Conservation (phyloP, 2,329 filamentous ascomycete species). For the Fusarium irregulare region DNA sequence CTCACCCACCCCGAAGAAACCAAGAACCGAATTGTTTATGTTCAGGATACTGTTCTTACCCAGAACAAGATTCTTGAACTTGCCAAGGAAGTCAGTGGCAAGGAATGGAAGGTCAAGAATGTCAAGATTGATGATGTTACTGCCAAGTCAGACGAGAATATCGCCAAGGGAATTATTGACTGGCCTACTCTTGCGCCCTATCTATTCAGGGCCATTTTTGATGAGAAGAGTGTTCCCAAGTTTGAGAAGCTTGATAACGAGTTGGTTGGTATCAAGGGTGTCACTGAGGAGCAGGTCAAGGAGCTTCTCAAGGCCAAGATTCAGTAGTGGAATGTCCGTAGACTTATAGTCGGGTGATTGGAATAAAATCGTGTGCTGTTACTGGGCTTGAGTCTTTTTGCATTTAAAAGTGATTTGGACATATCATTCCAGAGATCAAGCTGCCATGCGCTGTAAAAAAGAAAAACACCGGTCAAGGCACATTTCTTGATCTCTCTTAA, state of each 20-base stretch:
- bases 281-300: constrained; percentile 55
- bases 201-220: constrained; percentile 49
- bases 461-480: too few species aligned
- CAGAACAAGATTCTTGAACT: constrained; percentile 59
- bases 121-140: constrained; percentile 46
- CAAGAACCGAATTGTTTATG: constrained; percentile 61
- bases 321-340: too few species aligned
- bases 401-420: accelerated
- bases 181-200: constrained; percentile 49
- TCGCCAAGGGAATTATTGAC: constrained; percentile 49
- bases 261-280: constrained; percentile 57
- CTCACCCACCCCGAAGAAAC: constrained; percentile 63
- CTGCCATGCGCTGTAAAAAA: too few species aligned
- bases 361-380: not conserved
- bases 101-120: constrained; percentile 59
- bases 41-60: constrained; percentile 58
- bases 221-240: constrained; percentile 48
- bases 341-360: too few species aligned
- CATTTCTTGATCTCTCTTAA: too few species aligned
- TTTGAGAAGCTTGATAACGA: constrained; percentile 56
- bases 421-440: too few species aligned
- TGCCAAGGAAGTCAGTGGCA: constrained; percentile 60
- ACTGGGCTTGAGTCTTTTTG: too few species aligned
- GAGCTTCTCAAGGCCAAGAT: constrained; percentile 43
- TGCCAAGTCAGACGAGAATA: constrained; percentile 45